A percentile compares a stretch with the other conserved stretches of the same genome.
These are phyloP conservation scores for Cladosporium sphaerospermum DNA, from an alignment of 2,329 filamentous ascomycete genomes.

Conservation along the genomic window DNA sequence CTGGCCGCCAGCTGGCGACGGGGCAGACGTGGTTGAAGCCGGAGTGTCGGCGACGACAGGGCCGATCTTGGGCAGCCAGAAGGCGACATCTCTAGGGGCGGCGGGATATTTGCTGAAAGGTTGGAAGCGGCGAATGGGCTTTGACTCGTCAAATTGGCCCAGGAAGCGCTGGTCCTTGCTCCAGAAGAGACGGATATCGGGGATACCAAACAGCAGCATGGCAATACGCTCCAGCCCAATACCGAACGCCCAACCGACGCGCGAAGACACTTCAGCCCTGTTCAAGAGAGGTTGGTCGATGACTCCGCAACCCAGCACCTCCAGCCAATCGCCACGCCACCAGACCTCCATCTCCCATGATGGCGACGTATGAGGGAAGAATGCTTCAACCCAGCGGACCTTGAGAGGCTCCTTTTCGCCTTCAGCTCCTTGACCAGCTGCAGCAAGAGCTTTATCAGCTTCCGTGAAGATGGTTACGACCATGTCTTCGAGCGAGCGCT, in stretches of 20 bases:
- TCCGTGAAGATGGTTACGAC: slow-evolving; percentile 82
- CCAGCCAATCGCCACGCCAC: slow-evolving; percentile 92
- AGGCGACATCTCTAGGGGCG: slow-evolving; percentile 87
- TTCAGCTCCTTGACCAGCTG: slow-evolving; percentile 33
- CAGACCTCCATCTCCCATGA: slow-evolving; percentile 95
- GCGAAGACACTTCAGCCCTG: slow-evolving; percentile 66
- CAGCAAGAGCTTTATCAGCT: slow-evolving; percentile 59
- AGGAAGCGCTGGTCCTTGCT: slow-evolving; percentile 78
- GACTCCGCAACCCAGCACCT: slow-evolving; percentile 88
- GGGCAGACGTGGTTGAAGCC: slow-evolving; percentile 27
- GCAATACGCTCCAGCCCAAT: slow-evolving; percentile 90
- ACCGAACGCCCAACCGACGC: slow-evolving; percentile 92
- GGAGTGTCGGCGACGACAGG: slow-evolving; percentile 26
- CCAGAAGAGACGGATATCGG: slow-evolving; percentile 97
- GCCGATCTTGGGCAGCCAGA: slow-evolving; percentile 62
- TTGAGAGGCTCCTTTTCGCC: slow-evolving; percentile 62
- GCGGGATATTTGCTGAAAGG: slow-evolving; percentile 89
- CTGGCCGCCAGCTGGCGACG: slow-evolving; percentile 30
- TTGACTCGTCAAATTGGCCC: slow-evolving; percentile 61
- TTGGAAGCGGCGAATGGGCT: slow-evolving; percentile 58
- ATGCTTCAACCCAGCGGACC: slow-evolving; percentile 92
- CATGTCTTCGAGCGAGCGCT: slow-evolving; percentile 81
- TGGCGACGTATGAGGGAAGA: slow-evolving; percentile 94
- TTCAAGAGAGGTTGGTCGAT: slow-evolving; percentile 75
- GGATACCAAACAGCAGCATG: slow-evolving; percentile 94